These are phyloP conservation scores for Myotisia sp. DNA, from an alignment of 2,329 filamentous ascomycete species.

Conservation along the genomic window DNA sequence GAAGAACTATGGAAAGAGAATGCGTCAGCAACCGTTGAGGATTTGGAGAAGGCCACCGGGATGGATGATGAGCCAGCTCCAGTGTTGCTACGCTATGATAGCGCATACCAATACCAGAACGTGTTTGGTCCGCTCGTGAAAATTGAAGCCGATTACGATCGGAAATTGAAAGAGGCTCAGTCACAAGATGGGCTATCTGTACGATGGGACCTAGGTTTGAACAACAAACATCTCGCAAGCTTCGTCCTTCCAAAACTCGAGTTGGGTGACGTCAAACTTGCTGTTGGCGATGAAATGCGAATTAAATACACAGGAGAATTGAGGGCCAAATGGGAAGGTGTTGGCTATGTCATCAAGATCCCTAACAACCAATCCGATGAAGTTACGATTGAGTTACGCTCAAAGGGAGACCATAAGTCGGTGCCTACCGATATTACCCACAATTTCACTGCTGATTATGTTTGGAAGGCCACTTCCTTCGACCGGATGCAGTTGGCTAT, in stretches of 20 bases:
- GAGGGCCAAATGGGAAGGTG: conserved; percentile 84
- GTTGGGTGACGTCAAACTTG: conserved; percentile 91
- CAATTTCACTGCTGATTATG: conserved; percentile 96
- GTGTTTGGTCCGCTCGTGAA: conserved; percentile 96
- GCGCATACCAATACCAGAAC: conserved; percentile 97
- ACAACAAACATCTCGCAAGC: conserved; percentile 92
- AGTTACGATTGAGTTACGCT: conserved; percentile 84
- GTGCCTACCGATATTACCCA: conserved; percentile 92
- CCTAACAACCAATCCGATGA: conserved; percentile 98
- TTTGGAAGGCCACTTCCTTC: conserved; percentile 98
- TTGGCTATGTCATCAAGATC: conserved; percentile 98
- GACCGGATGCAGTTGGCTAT: conserved; percentile 98
- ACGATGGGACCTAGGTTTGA: conserved; percentile 86
- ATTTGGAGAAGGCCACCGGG: conserved; percentile 78
- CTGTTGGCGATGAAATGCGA: conserved; percentile 96
- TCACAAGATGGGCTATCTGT: conserved; percentile 92
- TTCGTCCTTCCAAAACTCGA: conserved; percentile 96
- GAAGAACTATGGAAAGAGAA: conserved; percentile 99
- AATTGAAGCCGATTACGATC: conserved; percentile 98
- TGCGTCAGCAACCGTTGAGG: conserved; percentile 69
- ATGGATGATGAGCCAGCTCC: conserved; percentile 92
- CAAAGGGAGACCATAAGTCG: conserved; percentile 88
- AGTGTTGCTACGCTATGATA: conserved; percentile 85
- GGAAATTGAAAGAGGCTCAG: conserved; percentile 95
- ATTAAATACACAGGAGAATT: conserved; percentile 92